A percentile compares a stretch with the other conserved stretches of the same genome.
Conservation (phyloP, 257 asterid genomes). For the Solanum lignicaule region DNA sequence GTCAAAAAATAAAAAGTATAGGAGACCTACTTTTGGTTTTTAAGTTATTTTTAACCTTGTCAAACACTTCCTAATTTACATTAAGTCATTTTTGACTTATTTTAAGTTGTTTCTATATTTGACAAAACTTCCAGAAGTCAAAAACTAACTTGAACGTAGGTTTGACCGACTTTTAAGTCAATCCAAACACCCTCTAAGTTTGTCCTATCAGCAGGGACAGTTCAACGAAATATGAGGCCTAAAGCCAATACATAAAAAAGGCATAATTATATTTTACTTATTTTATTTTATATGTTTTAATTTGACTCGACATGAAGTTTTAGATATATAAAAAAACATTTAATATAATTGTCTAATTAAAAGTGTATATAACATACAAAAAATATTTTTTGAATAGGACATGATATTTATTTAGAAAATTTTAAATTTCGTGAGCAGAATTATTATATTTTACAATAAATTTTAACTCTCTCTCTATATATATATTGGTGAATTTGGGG, state of each 20-base stretch:
- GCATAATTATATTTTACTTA: neutral
- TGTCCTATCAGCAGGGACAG: no score
- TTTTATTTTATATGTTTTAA: no score
- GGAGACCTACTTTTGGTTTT: neutral
- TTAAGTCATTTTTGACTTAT: no score
- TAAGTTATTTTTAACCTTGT: neutral
- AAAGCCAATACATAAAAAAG: neutral
- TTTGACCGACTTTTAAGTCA: no score
- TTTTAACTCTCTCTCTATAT: no score
- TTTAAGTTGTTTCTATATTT: no score
- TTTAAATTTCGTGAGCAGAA: neutral
- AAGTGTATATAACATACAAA: neutral
- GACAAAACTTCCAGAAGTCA: fast-evolving
- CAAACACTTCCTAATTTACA: no score
- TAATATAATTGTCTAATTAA: neutral
- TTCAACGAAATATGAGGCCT: neutral
- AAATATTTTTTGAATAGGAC: neutral
- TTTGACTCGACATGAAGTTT: neutral
- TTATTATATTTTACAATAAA: no score
- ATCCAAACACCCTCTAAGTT: no score
- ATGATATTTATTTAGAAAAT: no score
- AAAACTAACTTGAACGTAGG: neutral
- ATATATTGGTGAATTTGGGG: neutral
- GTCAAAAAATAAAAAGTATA: neutral
- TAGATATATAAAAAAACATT: no score